phyloP scores from a whole-genome alignment of 1,284 basidiomycete genomes.

The Naganishia albida region DNA sequence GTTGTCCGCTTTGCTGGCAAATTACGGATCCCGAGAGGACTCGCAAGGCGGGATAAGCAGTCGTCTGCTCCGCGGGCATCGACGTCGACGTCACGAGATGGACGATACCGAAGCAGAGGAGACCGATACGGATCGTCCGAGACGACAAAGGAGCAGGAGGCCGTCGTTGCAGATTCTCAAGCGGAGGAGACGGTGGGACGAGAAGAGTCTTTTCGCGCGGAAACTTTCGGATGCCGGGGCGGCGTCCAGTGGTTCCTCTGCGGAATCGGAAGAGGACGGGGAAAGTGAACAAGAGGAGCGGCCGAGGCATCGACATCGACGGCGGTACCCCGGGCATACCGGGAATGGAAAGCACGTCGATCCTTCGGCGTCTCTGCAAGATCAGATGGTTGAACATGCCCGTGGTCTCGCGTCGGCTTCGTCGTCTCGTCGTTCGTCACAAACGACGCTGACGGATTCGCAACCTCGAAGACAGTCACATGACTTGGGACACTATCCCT shows the following conservation, averaged over 20 bases:
- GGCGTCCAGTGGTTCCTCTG: not conserved
- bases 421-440: slow-evolving; percentile 23
- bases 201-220: slow-evolving; percentile 8
- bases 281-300: slow-evolving; percentile 10
- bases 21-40: not conserved
- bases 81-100: not conserved
- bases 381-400: slow-evolving; percentile 2
- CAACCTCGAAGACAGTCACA: slow-evolving; percentile 11
- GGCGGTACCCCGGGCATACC: not conserved
- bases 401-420: slow-evolving; percentile 21
- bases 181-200: slow-evolving; percentile 16
- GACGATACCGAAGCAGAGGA: not conserved
- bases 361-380: not conserved
- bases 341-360: not conserved
- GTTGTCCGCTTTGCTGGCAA: slow-evolving; percentile 3
- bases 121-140: not conserved
- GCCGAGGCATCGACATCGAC: not conserved
- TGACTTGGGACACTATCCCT: not conserved
- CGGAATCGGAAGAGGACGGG: not conserved
- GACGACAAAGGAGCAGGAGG: slow-evolving; percentile 2
- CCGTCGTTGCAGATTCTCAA: slow-evolving; percentile 12
- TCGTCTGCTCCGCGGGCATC: slow-evolving; percentile 1
- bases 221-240: slow-evolving; percentile 1
- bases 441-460: slow-evolving; percentile 13
- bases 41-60: not conserved